Evolutionary conservation across 148 eudicot genomes (phyloP).

Genomic region (Rhododendron williamsianum): DNA sequence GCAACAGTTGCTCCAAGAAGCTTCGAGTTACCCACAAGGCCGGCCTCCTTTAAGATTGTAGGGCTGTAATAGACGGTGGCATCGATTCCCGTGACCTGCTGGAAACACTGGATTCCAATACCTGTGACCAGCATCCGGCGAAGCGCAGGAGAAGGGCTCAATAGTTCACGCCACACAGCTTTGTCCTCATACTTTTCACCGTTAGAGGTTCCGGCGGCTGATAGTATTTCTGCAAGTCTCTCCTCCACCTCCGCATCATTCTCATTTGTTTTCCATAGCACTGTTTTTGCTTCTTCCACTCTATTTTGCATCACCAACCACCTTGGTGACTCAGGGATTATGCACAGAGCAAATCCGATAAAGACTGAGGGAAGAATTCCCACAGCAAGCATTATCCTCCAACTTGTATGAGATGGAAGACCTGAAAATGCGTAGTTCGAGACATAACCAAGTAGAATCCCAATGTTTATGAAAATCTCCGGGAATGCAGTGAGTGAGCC

Average conservation of each 20-base stretch:
- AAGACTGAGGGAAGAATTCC: slow-evolving; percentile 75
- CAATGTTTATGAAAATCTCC: slow-evolving; percentile 74
- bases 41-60: slow-evolving; percentile 53
- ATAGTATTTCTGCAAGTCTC: slow-evolving; percentile 61
- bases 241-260: slow-evolving; percentile 59
- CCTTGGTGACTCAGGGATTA: slow-evolving; percentile 86
- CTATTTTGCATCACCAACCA: slow-evolving; percentile 69
- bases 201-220: slow-evolving; percentile 39
- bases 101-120: slow-evolving; percentile 70
- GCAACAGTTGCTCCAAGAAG: slow-evolving; percentile 75
- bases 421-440: slow-evolving; percentile 79
- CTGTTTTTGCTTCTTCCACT: slow-evolving; percentile 59
- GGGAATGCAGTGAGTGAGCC: slow-evolving; percentile 84
- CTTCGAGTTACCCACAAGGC: slow-evolving; percentile 42
- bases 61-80: slow-evolving; percentile 86
- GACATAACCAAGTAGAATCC: slow-evolving; percentile 72
- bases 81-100: slow-evolving; percentile 76
- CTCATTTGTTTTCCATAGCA: slow-evolving; percentile 52
- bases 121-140: slow-evolving; percentile 68
- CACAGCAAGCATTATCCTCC: slow-evolving; percentile 86
- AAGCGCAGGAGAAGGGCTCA: slow-evolving; percentile 56
- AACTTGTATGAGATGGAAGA: slow-evolving; percentile 49
- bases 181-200: slow-evolving; percentile 29
- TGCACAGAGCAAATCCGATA: slow-evolving; percentile 58
- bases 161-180: slow-evolving; percentile 62